Conservation (phyloP, 768 basidiomycete genomes). For the Pleurotus platypus region DNA sequence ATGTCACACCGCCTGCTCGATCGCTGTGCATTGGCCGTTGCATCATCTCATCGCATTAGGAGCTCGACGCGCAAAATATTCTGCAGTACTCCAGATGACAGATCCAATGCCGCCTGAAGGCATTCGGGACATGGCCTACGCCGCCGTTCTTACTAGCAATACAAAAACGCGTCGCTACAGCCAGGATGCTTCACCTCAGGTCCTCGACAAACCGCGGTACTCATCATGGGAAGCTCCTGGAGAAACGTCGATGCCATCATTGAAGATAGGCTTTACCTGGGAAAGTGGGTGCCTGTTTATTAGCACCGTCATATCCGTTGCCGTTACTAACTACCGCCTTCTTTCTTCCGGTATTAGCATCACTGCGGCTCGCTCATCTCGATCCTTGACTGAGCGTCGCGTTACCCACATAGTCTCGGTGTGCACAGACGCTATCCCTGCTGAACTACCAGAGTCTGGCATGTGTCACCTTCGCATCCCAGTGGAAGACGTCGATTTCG, state of each 20-base stretch:
- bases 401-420: conserved; percentile 82
- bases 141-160: conserved; percentile 12
- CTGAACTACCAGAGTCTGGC: conserved; percentile 67
- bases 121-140: conserved; percentile 6
- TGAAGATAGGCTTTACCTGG: conserved; percentile 62
- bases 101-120: conserved; percentile 10
- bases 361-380: conserved; percentile 65
- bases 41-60: not conserved
- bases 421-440: conserved; percentile 67
- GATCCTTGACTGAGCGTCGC: conserved; percentile 67
- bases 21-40: not conserved
- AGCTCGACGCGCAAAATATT: not conserved
- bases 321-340: conserved; percentile 14
- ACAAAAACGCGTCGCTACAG: conserved; percentile 13
- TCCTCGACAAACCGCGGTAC: conserved; percentile 13
- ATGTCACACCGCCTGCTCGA: not conserved
- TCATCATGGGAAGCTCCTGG: conserved; percentile 44
- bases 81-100: conserved; percentile 4
- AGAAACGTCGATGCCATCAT: conserved; percentile 69
- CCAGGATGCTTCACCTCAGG: conserved; percentile 9
- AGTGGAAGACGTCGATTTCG: conserved; percentile 68
- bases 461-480: conserved; percentile 67
- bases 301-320: conserved; percentile 11
- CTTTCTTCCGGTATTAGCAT: conserved; percentile 39
- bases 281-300: conserved; percentile 55